These are phyloP conservation scores for Perkinsus marinus DNA, from an alignment of 169 alveolate genomes.

Conservation along the genomic window DNA sequence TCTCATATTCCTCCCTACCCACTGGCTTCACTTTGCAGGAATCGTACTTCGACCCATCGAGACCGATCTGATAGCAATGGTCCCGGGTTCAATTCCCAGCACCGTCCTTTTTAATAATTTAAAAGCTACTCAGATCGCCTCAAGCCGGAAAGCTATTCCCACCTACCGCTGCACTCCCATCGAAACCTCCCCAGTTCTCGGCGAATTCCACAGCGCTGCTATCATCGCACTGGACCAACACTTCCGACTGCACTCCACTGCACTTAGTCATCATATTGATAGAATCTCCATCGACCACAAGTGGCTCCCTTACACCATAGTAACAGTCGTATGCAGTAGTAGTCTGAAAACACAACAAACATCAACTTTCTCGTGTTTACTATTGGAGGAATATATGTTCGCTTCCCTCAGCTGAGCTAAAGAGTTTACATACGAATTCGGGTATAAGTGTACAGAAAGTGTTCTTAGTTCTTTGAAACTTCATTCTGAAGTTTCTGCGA, in stretches of 20 bases:
- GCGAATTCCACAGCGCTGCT: background rate
- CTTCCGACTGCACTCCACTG: background rate
- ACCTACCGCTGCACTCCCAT: background rate
- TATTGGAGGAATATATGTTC: too few relatives aligned
- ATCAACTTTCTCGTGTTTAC: background rate
- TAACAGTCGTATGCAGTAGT: background rate
- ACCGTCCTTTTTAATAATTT: background rate
- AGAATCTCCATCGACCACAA: background rate
- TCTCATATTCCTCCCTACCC: background rate
- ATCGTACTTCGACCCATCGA: background rate
- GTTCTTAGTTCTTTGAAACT: too few relatives aligned
- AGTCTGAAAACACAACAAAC: background rate
- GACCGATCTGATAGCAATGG: background rate
- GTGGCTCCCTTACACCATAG: background rate
- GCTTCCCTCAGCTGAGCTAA: too few relatives aligned
- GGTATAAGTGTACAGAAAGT: too few relatives aligned
- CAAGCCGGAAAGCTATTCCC: background rate
- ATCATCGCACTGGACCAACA: background rate
- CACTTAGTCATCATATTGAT: background rate
- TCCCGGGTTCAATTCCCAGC: background rate
- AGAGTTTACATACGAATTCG: too few relatives aligned
- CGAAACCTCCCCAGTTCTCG: background rate
- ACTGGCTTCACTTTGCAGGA: background rate
- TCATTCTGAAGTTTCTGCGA: too few relatives aligned
- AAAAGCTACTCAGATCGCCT: too few relatives aligned